Percentiles rank a stretch among this genome's conserved stretches.
These are phyloP conservation scores for Fusarium protoensiforme DNA, from an alignment of 2,329 filamentous ascomycete genomes.

Conservation along the genomic window DNA sequence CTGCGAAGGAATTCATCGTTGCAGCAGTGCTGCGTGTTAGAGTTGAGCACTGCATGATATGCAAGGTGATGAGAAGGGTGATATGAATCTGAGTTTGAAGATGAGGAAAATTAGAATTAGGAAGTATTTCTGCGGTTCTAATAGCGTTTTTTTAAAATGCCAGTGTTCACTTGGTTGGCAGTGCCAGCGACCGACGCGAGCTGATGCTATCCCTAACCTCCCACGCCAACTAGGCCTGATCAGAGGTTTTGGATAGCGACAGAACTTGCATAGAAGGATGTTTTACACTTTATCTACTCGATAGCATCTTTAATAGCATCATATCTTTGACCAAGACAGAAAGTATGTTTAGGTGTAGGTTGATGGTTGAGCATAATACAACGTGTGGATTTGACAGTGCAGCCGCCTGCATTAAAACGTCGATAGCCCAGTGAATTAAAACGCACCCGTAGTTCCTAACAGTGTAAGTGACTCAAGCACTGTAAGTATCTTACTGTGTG, in stretches of 20 bases:
- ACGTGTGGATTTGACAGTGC: neutral
- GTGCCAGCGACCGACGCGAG: neutral
- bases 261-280: too few species aligned
- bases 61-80: neutral
- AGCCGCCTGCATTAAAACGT: neutral
- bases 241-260: neutral
- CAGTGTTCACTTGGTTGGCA: neutral
- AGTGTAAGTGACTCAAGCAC: neutral
- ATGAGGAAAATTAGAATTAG: neutral
- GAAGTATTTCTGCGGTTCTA: neutral
- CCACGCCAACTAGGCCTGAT: neutral
- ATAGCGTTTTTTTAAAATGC: neutral
- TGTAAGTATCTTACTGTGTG: neutral
- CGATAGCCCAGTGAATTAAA: neutral
- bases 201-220: too few species aligned
- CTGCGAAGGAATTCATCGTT: too few species aligned
- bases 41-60: neutral
- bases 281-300: neutral
- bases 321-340: neutral
- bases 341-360: neutral
- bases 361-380: too few species aligned
- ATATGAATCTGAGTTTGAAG: too few species aligned
- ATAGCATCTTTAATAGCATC: neutral
- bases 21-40: neutral
- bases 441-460: neutral